These are phyloP conservation scores for Mangifera indica DNA, from an alignment of 345 rosid species.

Conservation along the genomic window DNA sequence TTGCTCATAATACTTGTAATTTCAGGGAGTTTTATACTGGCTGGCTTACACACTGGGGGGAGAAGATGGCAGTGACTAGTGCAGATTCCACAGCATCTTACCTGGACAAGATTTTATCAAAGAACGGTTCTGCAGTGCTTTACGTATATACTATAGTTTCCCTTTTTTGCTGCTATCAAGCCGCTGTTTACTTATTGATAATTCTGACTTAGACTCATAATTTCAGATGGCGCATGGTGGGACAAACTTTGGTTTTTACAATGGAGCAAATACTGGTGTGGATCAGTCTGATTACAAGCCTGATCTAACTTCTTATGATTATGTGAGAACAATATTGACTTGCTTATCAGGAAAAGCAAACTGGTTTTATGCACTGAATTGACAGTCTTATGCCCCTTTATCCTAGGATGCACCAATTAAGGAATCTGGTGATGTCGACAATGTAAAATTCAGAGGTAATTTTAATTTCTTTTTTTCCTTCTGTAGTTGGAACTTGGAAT, in stretches of 20 bases:
- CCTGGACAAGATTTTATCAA: slow-evolving; percentile 69
- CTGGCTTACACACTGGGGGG: slow-evolving; percentile 98
- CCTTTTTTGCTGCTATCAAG: slow-evolving; percentile 11
- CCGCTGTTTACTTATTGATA: slow-evolving; percentile 8
- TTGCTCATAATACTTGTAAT: slow-evolving; percentile 16
- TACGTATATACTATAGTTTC: slow-evolving; percentile 52
- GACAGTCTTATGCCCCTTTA: slow-evolving; percentile 13
- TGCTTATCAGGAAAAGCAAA: background rate
- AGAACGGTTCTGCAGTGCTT: slow-evolving; percentile 89
- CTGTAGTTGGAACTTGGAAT: slow-evolving; percentile 6
- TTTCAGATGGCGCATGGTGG: slow-evolving; percentile 98
- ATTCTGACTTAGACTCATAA: slow-evolving; percentile 1
- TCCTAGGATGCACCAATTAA: slow-evolving; percentile 89
- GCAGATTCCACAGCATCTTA: slow-evolving; percentile 66
- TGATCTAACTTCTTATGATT: slow-evolving; percentile 94
- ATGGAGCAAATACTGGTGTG: slow-evolving; percentile 83
- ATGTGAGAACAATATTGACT: slow-evolving; percentile 42
- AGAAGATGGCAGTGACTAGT: slow-evolving; percentile 62
- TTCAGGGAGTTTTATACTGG: slow-evolving; percentile 94
- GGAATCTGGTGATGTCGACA: slow-evolving; percentile 84
- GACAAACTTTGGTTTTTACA: slow-evolving; percentile 93
- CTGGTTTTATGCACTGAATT: slow-evolving; percentile 15
- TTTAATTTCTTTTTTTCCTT: slow-evolving; percentile 11
- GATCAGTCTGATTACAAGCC: slow-evolving; percentile 73
- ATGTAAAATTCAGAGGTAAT: slow-evolving; percentile 71